Base-by-base conservation (phyloP, 2,329 filamentous ascomycete genomes). In the Apiospora marii region DNA sequence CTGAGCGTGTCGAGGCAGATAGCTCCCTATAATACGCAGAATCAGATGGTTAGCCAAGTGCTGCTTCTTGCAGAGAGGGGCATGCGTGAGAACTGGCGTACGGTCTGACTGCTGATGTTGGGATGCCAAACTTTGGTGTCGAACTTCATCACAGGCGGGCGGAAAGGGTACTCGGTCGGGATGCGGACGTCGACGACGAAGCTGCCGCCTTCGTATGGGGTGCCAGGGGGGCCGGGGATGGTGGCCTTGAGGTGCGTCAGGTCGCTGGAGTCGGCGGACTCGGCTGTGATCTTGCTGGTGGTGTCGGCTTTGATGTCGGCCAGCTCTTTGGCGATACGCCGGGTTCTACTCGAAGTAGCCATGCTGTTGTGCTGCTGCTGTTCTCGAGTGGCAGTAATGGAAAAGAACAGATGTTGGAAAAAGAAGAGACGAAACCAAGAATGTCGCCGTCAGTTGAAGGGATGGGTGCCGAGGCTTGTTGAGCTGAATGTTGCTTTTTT, bases 111-210 rank as follows among this genome's bases (percentile, higher is more conserved):
- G 87, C 94, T 97, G 84, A 99, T 91, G 80, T 99, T 99, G 46
- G 96, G 96, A 82, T 99, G 96, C 95, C 95, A 99, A 77, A 98
- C 92, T 83, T 92, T 95, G 75, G 96, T 99, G 75, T 92, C 90
- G 80, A 98, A 98, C 78, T 91, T 92, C 93, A 99, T 98, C 73
- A 90, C 83, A 5, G 96, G 96, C 4, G 96, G 94, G 77, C 95
- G 93, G 85, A 99, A 99, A 0, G 96, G 96, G 80, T 99, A 99
- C 77, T 93, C 93, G 74, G 89, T 89, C 0, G 96, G 95, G 70
- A 99, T 96, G 78, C 89, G 89, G 78, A 99, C 96, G 79, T 98
- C 94, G 76, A 99, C 90, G 22, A 89, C 83, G 82, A 91, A 99
- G 41, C 88, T 92, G 53, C 95, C 96, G 27, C 94, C 95, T 76